Conservation (phyloP, 331 rosid genomes). For the Ulmus americana region DNA sequence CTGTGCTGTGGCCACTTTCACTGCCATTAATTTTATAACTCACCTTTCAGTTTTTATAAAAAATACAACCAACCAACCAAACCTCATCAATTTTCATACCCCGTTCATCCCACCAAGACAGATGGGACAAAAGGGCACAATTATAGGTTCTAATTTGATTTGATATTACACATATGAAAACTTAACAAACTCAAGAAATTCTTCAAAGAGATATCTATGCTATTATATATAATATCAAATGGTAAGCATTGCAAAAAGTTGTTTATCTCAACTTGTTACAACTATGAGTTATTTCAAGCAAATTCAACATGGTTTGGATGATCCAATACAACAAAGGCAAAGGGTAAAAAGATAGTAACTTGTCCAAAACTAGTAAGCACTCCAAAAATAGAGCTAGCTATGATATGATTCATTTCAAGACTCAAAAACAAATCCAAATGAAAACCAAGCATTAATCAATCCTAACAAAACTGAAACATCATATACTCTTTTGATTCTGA, state of each 20-base stretch:
- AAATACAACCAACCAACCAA: no score
- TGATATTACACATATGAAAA: no score
- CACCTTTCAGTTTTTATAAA: no score
- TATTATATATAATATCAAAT: no score
- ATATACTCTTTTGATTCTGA: conserved; percentile 11
- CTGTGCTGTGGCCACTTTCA: no score
- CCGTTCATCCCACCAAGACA: no score
- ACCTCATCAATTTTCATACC: no score
- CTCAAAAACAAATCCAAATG: conserved; percentile 29
- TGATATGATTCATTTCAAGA: neutral
- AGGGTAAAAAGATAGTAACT: neutral
- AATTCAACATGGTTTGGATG: conserved; percentile 7
- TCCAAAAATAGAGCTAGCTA: conserved; percentile 12
- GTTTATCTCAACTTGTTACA: neutral
- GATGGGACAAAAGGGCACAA: no score
- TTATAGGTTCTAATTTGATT: no score
- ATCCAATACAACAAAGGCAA: conserved; percentile 6
- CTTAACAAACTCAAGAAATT: no score
- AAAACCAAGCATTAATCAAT: conserved; percentile 23
- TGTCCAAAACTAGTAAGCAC: neutral
- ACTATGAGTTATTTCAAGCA: conserved; percentile 5
- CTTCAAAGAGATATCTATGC: no score
- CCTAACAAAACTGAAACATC: conserved; percentile 62
- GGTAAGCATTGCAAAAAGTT: neutral
- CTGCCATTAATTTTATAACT: no score